These are phyloP conservation scores for Alternaria postmessia DNA, from an alignment of 2,329 filamentous ascomycete species.

Conservation along the genomic window DNA sequence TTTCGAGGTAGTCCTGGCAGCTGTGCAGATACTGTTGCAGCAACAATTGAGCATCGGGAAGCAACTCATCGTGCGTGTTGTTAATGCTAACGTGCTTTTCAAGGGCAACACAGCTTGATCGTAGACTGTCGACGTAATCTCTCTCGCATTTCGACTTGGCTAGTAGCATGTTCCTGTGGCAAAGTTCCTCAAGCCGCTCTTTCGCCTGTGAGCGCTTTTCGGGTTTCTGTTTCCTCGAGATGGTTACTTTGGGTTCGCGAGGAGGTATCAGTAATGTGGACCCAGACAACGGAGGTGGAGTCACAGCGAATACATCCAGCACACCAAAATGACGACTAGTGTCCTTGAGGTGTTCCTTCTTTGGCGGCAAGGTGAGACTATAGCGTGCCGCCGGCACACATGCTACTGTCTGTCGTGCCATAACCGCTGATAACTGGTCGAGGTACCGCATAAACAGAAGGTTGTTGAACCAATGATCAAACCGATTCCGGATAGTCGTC, in stretches of 20 bases:
- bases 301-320: slow-evolving; percentile 12
- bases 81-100: not conserved
- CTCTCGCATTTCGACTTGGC: slow-evolving; percentile 28
- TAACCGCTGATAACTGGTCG: slow-evolving; percentile 19
- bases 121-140: slow-evolving; percentile 30
- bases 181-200: slow-evolving; percentile 23
- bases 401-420: slow-evolving; percentile 17
- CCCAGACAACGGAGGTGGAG: not conserved
- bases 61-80: not conserved
- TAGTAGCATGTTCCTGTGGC: slow-evolving; percentile 4
- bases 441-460: slow-evolving; percentile 48
- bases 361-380: not conserved
- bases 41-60: not conserved
- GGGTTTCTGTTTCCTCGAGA: not conserved
- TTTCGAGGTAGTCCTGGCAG: slow-evolving; percentile 22
- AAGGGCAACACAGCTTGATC: slow-evolving; percentile 28
- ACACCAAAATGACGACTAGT: slow-evolving; percentile 7
- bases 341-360: not conserved
- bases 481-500: slow-evolving; percentile 21
- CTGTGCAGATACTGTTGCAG: slow-evolving; percentile 19
- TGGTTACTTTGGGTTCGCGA: slow-evolving; percentile 10
- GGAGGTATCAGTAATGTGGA: not conserved
- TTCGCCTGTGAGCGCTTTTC: not conserved
- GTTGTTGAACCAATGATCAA: slow-evolving; percentile 48
- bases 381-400: not conserved